Evolutionary conservation across 345 rosid species (phyloP).

Genomic region (Ceriops tagal): DNA sequence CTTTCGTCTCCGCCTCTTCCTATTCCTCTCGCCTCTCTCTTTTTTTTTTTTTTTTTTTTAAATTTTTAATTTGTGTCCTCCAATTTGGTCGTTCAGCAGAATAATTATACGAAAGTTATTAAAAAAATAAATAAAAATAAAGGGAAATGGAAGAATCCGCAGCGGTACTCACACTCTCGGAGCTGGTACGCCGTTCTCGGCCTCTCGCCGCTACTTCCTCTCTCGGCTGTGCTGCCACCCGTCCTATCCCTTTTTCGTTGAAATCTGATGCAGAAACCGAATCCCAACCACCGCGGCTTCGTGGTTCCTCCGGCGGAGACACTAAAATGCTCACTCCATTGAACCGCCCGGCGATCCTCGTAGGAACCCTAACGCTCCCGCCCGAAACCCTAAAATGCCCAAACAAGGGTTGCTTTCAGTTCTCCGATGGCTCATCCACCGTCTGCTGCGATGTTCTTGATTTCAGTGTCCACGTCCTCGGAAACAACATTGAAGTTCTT

Average conservation of each 20-base stretch:
- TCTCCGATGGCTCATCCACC: conserved; percentile 50
- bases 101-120: too few species aligned
- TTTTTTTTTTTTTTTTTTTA: too few species aligned
- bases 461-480: conserved; percentile 36
- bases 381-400: conserved; percentile 47
- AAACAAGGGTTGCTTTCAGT: conserved; percentile 54
- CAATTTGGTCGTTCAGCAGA: too few species aligned
- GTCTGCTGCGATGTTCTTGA: conserved; percentile 74
- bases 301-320: conserved; percentile 4
- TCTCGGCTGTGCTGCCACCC: conserved; percentile 24
- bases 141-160: conserved; percentile 31
- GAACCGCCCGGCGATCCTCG: conserved; percentile 38
- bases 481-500: conserved; percentile 41
- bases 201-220: conserved; percentile 59
- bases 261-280: conserved; percentile 12
- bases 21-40: too few species aligned
- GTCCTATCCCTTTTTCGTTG: conserved; percentile 12
- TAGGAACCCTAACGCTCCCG: conserved; percentile 64
- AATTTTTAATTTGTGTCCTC: too few species aligned
- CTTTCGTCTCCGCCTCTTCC: too few species aligned
- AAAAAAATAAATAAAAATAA: neutral
- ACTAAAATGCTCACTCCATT: conserved; percentile 42
- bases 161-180: conserved; percentile 38
- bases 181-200: conserved; percentile 39
- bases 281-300: conserved; percentile 5